A percentile compares a stretch with the other conserved stretches of the same genome.
phyloP scores from a whole-genome alignment of 2,329 filamentous ascomycete species.

The Tolypocladium inflatum region DNA sequence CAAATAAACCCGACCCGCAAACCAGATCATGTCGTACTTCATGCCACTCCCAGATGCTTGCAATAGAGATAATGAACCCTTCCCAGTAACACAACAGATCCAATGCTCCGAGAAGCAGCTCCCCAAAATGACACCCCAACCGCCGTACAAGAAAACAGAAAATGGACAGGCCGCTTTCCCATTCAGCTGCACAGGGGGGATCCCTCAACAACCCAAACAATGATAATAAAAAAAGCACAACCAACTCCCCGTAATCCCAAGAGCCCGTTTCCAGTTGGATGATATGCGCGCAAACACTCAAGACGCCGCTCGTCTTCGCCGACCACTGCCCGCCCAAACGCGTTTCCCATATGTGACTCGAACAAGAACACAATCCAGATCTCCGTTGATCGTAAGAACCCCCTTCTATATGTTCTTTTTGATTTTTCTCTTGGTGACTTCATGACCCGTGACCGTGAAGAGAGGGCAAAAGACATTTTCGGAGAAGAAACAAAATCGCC shows the following conservation, averaged over 20 bases:
- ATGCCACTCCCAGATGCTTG: slow-evolving; percentile 21
- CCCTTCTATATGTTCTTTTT: slow-evolving; percentile 40
- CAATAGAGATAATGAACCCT: slow-evolving; percentile 14
- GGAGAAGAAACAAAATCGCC: slow-evolving; percentile 2
- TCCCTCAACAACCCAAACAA: slow-evolving; percentile 8
- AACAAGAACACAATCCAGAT: slow-evolving; percentile 24
- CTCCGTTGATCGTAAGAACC: slow-evolving; percentile 21
- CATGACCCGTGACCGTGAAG: slow-evolving; percentile 30
- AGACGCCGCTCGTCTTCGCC: slow-evolving; percentile 25
- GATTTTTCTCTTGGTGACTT: slow-evolving; percentile 33
- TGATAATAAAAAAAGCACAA: slow-evolving; percentile 9
- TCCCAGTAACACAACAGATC: slow-evolving; percentile 15
- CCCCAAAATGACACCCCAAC: slow-evolving; percentile 5
- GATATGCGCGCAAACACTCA: slow-evolving; percentile 15
- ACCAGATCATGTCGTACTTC: slow-evolving; percentile 23
- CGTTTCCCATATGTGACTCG: slow-evolving; percentile 23
- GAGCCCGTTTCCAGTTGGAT: slow-evolving; percentile 19
- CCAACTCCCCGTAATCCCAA: slow-evolving; percentile 27
- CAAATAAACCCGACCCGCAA: slow-evolving; percentile 18
- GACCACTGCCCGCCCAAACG: slow-evolving; percentile 20
- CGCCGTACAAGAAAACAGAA: slow-evolving; percentile 12
- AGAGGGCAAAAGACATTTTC: slow-evolving; percentile 20
- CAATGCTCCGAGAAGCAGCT: slow-evolving; percentile 5
- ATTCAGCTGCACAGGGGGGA: slow-evolving; percentile 19
- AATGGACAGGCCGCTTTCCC: slow-evolving; percentile 18